These are phyloP conservation scores for Ambrosia trifida DNA, from an alignment of 129 eudicot species.

Conservation along the genomic window DNA sequence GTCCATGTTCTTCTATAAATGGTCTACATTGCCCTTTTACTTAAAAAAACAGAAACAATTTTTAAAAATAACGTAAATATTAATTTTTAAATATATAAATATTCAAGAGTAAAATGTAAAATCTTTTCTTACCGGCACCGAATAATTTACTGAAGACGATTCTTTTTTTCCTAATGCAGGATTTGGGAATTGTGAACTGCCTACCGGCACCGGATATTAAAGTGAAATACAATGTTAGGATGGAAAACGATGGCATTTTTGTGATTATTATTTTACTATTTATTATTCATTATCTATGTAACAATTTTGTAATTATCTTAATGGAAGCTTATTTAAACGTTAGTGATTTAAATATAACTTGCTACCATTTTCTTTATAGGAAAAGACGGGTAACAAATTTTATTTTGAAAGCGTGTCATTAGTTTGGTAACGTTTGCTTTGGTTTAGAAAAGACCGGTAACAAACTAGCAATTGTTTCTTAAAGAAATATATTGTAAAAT, in stretches of 20 bases:
- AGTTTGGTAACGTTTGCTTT: background rate
- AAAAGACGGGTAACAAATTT: background rate
- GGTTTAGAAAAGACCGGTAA: too few relatives aligned
- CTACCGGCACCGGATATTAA: constrained; percentile 63
- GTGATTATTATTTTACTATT: background rate
- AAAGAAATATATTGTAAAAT: too few relatives aligned
- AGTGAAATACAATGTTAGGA: constrained; percentile 7
- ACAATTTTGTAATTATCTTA: background rate
- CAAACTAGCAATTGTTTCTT: too few relatives aligned
- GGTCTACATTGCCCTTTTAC: too few relatives aligned
- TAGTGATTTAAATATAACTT: background rate
- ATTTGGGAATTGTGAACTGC: constrained; percentile 81
- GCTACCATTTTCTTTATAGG: background rate
- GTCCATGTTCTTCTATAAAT: background rate
- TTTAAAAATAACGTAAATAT: background rate
- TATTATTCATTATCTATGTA: background rate
- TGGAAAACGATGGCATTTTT: background rate
- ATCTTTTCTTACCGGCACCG: too few relatives aligned
- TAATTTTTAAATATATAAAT: background rate
- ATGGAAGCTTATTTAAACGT: background rate
- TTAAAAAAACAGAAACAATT: background rate
- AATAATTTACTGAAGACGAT: background rate
- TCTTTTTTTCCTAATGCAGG: constrained; percentile 43
- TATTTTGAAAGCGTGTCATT: constrained; percentile 1
- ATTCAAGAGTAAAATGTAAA: background rate